phyloP scores from a whole-genome alignment of 352 stramenopile genomes.

The Globisporangium uncinulatum region DNA sequence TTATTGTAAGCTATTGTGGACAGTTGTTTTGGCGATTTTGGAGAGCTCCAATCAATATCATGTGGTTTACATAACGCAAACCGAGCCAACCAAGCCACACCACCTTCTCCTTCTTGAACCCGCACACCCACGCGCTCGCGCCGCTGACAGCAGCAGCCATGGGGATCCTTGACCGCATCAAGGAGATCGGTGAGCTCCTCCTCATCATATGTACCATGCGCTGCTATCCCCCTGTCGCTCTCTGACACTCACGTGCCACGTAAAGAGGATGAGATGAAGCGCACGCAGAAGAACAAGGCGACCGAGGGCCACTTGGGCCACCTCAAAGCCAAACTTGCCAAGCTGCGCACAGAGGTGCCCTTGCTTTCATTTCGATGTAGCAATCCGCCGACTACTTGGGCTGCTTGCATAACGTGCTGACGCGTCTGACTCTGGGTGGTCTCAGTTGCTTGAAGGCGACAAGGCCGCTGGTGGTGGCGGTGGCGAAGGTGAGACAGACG shows the following conservation, averaged over 20 bases:
- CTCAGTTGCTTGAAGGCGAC: slow-evolving; percentile 74
- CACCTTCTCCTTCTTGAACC: neutral
- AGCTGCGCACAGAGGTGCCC: slow-evolving; percentile 93
- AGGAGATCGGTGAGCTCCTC: slow-evolving; percentile 83
- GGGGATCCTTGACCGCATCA: slow-evolving; percentile 92
- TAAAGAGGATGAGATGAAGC: slow-evolving; percentile 93
- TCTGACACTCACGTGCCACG: neutral
- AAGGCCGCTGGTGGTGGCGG: slow-evolving; percentile 68
- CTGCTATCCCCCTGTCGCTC: neutral
- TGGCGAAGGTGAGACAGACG: slow-evolving; percentile 49
- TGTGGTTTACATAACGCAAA: neutral
- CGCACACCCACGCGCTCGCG: neutral
- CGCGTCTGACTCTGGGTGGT: neutral
- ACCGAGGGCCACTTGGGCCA: slow-evolving; percentile 87
- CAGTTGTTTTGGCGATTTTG: too few species aligned
- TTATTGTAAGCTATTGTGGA: too few species aligned
- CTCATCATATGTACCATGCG: neutral
- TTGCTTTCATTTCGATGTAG: neutral
- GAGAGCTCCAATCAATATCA: too few species aligned
- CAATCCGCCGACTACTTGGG: neutral
- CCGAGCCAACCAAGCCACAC: slow-evolving; percentile 2
- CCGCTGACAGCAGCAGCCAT: slow-evolving; percentile 37
- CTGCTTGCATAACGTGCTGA: neutral
- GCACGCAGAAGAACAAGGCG: slow-evolving; percentile 99
- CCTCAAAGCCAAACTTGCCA: slow-evolving; percentile 98